Evolutionary conservation across 1,284 basidiomycete genomes (phyloP).

Genomic region (Marasmius sp.): DNA sequence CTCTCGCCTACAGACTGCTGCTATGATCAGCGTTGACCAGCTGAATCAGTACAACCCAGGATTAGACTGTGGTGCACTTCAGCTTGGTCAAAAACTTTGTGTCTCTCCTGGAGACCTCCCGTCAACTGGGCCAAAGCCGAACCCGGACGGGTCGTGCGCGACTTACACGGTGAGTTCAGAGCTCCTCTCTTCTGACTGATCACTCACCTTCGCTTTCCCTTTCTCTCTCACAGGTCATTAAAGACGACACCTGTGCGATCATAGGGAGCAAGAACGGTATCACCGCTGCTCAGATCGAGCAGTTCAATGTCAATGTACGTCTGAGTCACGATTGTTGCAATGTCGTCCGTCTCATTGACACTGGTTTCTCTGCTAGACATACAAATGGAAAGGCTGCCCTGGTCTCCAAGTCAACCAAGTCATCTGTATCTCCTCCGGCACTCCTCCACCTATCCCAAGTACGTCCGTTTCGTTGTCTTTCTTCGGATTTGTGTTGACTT

Average conservation of each 20-base stretch:
- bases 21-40: slow-evolving; percentile 5
- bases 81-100: slow-evolving; percentile 7
- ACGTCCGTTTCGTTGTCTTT: not conserved
- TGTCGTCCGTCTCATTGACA: not conserved
- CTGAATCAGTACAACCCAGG: slow-evolving; percentile 8
- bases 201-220: not conserved
- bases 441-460: slow-evolving; percentile 15
- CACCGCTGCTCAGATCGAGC: slow-evolving; percentile 12
- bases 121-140: slow-evolving; percentile 8
- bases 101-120: slow-evolving; percentile 11
- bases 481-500: not conserved
- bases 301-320: slow-evolving; percentile 13
- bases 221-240: not conserved
- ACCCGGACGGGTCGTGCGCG: slow-evolving; percentile 13
- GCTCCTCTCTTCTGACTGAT: slow-evolving; percentile 13
- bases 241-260: not conserved
- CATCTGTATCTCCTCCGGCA: slow-evolving; percentile 15
- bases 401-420: slow-evolving; percentile 8
- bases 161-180: slow-evolving; percentile 7
- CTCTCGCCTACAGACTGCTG: not conserved
- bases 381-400: slow-evolving; percentile 11
- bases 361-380: not conserved
- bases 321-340: slow-evolving; percentile 7
- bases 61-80: slow-evolving; percentile 1
- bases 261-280: slow-evolving; percentile 12